Percentiles rank a stretch among this genome's conserved stretches.
phyloP scores from a whole-genome alignment of 495 filamentous ascomycete genomes.

The Aspergillus kassunensis region DNA sequence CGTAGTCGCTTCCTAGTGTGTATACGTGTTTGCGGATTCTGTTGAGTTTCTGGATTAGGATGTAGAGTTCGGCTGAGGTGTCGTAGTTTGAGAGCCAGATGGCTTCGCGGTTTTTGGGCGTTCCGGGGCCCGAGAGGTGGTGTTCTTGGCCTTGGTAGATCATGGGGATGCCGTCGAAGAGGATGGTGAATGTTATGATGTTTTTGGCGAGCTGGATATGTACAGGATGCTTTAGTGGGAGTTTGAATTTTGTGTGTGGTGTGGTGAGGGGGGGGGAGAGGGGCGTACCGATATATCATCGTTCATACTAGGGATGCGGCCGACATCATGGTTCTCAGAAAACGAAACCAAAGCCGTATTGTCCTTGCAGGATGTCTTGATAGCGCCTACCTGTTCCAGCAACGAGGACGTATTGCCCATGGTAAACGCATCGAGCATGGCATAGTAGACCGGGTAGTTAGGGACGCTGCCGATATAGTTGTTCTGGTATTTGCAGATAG shows the following conservation, averaged over 20 bases:
- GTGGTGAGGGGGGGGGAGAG: not conserved
- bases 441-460: slow-evolving; percentile 12
- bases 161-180: slow-evolving; percentile 56
- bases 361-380: slow-evolving; percentile 32
- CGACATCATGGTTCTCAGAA: slow-evolving; percentile 66
- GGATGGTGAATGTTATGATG: slow-evolving; percentile 60
- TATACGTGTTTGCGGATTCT: slow-evolving; percentile 54
- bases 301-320: slow-evolving; percentile 46
- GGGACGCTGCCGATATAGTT: slow-evolving; percentile 33
- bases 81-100: slow-evolving; percentile 61
- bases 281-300: slow-evolving; percentile 8
- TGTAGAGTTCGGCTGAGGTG: slow-evolving; percentile 55
- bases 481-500: slow-evolving; percentile 6
- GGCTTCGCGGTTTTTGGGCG: slow-evolving; percentile 63
- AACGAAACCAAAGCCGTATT: slow-evolving; percentile 59
- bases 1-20: slow-evolving; percentile 38
- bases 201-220: slow-evolving; percentile 52
- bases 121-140: slow-evolving; percentile 49
- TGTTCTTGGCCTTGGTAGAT: slow-evolving; percentile 66
- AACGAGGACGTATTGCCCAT: not conserved
- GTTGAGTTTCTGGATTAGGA: slow-evolving; percentile 51
- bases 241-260: not conserved
- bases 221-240: not conserved
- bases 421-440: slow-evolving; percentile 9
- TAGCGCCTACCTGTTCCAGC: not conserved